A percentile compares a stretch with the other conserved stretches of the same genome.
phyloP scores from a whole-genome alignment of 2,329 filamentous ascomycete genomes.

The Fusarium torreyae region DNA sequence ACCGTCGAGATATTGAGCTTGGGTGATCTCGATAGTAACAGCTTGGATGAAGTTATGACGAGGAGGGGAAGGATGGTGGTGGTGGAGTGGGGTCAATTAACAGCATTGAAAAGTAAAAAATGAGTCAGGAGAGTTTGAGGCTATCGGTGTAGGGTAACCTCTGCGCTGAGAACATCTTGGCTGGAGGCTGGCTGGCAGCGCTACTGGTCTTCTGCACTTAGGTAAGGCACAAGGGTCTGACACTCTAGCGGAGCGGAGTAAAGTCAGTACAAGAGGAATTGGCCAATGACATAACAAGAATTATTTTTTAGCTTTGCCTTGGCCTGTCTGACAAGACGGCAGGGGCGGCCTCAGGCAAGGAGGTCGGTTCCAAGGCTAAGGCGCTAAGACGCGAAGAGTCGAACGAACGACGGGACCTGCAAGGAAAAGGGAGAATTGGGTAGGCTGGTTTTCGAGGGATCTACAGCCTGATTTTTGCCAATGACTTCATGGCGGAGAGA shows the following conservation, averaged over 20 bases:
- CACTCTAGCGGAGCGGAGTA: conserved; percentile 21
- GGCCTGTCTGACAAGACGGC: conserved; percentile 12
- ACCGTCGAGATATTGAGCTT: conserved; percentile 12
- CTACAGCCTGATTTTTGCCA: conserved; percentile 23
- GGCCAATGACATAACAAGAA: conserved; percentile 36
- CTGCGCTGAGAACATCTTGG: neutral
- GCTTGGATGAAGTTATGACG: conserved; percentile 24
- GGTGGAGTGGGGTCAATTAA: conserved; percentile 33
- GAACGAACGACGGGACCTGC: conserved; percentile 35
- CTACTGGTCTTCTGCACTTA: conserved; percentile 23
- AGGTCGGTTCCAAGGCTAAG: conserved; percentile 8
- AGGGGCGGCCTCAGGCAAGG: conserved; percentile 34
- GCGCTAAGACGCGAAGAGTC: conserved; percentile 28
- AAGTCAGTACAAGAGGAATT: conserved; percentile 8
- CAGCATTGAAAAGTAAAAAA: conserved; percentile 22
- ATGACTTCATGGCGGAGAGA: conserved; percentile 42
- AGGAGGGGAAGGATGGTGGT: conserved; percentile 18
- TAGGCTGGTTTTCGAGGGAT: conserved; percentile 28
- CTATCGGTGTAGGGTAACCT: conserved; percentile 33
- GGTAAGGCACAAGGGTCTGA: conserved; percentile 36
- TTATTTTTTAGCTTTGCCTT: neutral
- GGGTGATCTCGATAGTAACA: conserved; percentile 29
- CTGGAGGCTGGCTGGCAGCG: no score
- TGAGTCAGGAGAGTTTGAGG: conserved; percentile 35
- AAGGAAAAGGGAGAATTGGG: conserved; percentile 33